Conservation (phyloP, 768 basidiomycete genomes). For the Lentinula aciculospora region DNA sequence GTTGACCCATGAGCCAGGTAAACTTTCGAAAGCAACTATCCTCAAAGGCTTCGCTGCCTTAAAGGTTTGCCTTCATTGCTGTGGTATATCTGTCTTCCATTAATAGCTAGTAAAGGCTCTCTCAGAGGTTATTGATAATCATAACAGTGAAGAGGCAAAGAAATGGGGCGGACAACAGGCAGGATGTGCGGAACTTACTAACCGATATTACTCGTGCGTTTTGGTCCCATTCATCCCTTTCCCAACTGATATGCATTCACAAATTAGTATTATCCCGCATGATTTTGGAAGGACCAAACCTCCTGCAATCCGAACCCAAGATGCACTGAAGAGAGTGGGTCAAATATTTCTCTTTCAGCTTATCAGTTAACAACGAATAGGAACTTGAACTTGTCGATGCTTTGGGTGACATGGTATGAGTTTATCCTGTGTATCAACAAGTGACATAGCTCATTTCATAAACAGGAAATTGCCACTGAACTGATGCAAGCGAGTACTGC, state of each 20-base stretch:
- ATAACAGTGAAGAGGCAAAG: conserved; percentile 31
- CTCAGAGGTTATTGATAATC: conserved; percentile 47
- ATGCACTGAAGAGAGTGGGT: conserved; percentile 34
- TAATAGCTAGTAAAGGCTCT: conserved; percentile 24
- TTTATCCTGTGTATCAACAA: background rate
- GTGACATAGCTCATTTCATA: background rate
- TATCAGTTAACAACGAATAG: conserved; percentile 16
- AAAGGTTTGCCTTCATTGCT: conserved; percentile 29
- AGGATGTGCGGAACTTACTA: conserved; percentile 44
- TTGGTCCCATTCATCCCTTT: background rate
- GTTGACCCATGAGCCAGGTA: conserved; percentile 30
- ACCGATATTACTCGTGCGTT: conserved; percentile 52
- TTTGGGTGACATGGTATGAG: conserved; percentile 53
- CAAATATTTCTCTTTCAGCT: background rate
- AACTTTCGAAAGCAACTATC: conserved; percentile 57
- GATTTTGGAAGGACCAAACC: conserved; percentile 50
- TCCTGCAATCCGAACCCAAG: conserved; percentile 31
- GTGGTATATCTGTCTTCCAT: background rate
- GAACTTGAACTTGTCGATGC: conserved; percentile 63
- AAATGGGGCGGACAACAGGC: conserved; percentile 27
- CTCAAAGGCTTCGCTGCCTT: conserved; percentile 53
- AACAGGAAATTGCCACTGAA: conserved; percentile 52
- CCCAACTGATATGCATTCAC: background rate
- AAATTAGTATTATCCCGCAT: conserved; percentile 51
- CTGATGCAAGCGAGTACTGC: conserved; percentile 36